Evolutionary conservation across 1,284 basidiomycete genomes (phyloP).

Genomic region (Gymnopus androsaceus): DNA sequence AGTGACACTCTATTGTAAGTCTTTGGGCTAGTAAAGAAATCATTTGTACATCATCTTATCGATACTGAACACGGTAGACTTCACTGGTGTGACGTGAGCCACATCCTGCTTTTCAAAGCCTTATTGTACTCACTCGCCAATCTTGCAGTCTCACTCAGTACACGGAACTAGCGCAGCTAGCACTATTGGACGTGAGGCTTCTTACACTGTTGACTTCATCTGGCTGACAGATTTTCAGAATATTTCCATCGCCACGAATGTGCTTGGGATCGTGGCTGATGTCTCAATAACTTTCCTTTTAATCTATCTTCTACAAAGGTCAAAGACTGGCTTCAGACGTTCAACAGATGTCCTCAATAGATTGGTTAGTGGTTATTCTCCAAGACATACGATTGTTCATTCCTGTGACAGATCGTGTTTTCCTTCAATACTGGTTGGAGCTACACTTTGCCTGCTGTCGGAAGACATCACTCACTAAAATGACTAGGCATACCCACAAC

Average conservation of each 20-base stretch:
- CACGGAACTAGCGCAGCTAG: constrained; percentile 7
- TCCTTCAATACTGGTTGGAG: constrained; percentile 16
- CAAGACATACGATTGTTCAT: background rate
- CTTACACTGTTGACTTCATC: background rate
- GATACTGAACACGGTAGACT: background rate
- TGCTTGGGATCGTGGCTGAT: constrained; percentile 9
- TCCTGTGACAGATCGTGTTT: constrained; percentile 16
- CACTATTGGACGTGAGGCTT: constrained; percentile 4
- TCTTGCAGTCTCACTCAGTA: constrained; percentile 9
- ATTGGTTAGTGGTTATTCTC: constrained; percentile 7
- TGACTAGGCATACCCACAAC: constrained; percentile 12
- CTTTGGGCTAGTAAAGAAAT: background rate
- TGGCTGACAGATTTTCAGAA: background rate
- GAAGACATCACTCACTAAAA: background rate
- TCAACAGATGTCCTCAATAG: constrained; percentile 20
- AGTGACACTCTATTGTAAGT: constrained; percentile 12
- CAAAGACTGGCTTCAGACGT: constrained; percentile 15
- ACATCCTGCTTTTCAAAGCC: background rate
- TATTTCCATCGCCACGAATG: constrained; percentile 12
- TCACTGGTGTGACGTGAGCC: constrained; percentile 4
- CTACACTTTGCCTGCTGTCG: background rate
- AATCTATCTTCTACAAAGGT: constrained; percentile 15
- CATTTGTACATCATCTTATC: background rate
- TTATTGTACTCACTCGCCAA: background rate
- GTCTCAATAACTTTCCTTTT: constrained; percentile 13